These are phyloP conservation scores for Nakazawaea anatomiae DNA, from an alignment of 805 yeast species.

Conservation along the genomic window DNA sequence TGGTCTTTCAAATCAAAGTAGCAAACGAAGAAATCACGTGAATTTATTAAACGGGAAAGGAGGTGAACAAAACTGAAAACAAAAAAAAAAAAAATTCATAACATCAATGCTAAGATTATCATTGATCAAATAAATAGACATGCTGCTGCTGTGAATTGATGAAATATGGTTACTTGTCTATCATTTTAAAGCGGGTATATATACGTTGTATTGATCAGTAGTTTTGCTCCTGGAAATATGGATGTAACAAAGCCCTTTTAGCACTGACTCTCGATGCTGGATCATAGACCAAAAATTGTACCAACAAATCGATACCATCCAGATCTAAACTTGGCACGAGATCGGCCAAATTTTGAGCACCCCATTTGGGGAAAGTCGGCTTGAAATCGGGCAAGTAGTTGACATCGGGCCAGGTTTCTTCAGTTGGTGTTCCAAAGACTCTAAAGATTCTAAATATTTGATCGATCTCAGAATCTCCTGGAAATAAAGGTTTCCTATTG, in stretches of 20 bases:
- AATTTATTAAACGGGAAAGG: no score
- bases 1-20: no score
- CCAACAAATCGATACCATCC: slow-evolving; percentile 79
- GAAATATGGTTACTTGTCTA: no score
- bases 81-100: no score
- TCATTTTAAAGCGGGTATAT: no score
- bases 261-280: slow-evolving; percentile 94
- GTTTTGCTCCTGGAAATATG: slow-evolving; percentile 65
- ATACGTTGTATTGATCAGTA: background rate
- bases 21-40: no score
- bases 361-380: slow-evolving; percentile 90
- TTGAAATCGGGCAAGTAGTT: slow-evolving; percentile 87
- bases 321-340: slow-evolving; percentile 75
- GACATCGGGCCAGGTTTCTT: slow-evolving; percentile 93
- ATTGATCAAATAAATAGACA: no score
- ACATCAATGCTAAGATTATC: no score
- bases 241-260: slow-evolving; percentile 84
- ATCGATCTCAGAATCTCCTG: slow-evolving; percentile 97
- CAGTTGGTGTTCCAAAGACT: slow-evolving; percentile 90
- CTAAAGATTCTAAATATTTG: slow-evolving; percentile 92
- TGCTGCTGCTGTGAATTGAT: no score
- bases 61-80: no score
- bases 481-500: slow-evolving; percentile 88
- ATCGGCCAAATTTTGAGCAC: slow-evolving; percentile 60
- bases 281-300: slow-evolving; percentile 77